Conservation (phyloP, 768 basidiomycete species). For the Podaxis sp. region DNA sequence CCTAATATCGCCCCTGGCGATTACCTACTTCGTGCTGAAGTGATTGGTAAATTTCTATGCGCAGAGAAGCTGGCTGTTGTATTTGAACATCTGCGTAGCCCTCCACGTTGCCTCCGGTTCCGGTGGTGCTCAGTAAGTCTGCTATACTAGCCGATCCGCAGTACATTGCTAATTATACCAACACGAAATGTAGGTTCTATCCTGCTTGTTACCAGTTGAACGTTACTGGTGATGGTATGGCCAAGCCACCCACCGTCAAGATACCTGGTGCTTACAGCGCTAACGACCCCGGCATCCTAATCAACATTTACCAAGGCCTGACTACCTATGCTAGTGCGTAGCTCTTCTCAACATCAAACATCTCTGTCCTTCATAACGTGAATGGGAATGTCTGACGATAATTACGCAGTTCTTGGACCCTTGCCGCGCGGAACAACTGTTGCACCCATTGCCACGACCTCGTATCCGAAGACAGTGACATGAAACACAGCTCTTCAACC, state of each 20-base stretch:
- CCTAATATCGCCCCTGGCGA: constrained; percentile 40
- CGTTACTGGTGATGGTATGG: constrained; percentile 26
- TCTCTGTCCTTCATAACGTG: not conserved
- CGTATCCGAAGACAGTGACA: constrained; percentile 43
- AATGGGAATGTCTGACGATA: not conserved
- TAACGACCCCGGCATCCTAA: constrained; percentile 35
- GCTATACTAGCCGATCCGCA: constrained; percentile 15
- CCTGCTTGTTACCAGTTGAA: constrained; percentile 43
- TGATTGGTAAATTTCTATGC: constrained; percentile 29
- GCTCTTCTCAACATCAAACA: not conserved
- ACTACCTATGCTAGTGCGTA: constrained; percentile 35
- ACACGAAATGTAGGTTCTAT: constrained; percentile 23
- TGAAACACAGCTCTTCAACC: constrained; percentile 48
- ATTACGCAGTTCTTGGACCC: constrained; percentile 39
- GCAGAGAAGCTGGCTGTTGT: not conserved
- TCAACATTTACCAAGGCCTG: constrained; percentile 44
- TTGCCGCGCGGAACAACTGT: constrained; percentile 36
- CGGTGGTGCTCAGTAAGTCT: constrained; percentile 34
- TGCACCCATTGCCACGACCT: constrained; percentile 35
- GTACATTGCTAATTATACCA: not conserved
- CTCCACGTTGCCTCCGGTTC: constrained; percentile 36
- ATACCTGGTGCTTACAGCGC: constrained; percentile 41
- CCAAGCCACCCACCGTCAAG: constrained; percentile 33
- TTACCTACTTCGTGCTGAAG: constrained; percentile 43
- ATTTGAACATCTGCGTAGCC: constrained; percentile 18